These are phyloP conservation scores for Geotrichum candidum DNA, from an alignment of 1,139 yeast genomes.

Conservation along the genomic window DNA sequence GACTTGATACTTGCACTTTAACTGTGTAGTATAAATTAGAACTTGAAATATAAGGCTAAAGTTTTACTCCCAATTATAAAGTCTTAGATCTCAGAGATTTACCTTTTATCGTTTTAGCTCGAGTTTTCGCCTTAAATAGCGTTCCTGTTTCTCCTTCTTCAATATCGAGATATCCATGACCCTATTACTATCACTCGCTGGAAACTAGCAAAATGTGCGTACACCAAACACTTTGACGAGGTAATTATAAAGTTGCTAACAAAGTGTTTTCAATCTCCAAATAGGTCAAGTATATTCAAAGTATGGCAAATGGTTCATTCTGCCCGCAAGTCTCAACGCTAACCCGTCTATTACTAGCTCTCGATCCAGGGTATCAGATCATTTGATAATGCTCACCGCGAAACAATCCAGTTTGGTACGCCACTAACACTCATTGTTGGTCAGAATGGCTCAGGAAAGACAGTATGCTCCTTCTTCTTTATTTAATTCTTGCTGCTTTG, in stretches of 20 bases:
- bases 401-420: slow-evolving; percentile 81
- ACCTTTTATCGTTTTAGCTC: not conserved
- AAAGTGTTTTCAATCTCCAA: not conserved
- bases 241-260: not conserved
- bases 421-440: slow-evolving; percentile 95
- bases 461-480: slow-evolving; percentile 36
- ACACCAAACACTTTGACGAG: not conserved
- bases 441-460: slow-evolving; percentile 96
- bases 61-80: not conserved
- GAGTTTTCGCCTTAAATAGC: not conserved
- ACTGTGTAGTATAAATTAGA: not conserved
- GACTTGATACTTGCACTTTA: not conserved
- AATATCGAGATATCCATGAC: not conserved
- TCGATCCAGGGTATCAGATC: slow-evolving; percentile 89
- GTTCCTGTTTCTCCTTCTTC: not conserved
- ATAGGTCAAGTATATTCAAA: slow-evolving; percentile 32
- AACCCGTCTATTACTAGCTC: slow-evolving; percentile 39
- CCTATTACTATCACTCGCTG: not conserved
- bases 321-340: not conserved
- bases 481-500: not conserved
- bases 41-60: not conserved
- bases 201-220: not conserved
- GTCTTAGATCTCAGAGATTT: not conserved
- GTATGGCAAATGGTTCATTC: slow-evolving; percentile 18
- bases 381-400: slow-evolving; percentile 74